Conservation (phyloP, 225 moss, liverwort and hornwort genomes). For the Pleurozium schreberi region DNA sequence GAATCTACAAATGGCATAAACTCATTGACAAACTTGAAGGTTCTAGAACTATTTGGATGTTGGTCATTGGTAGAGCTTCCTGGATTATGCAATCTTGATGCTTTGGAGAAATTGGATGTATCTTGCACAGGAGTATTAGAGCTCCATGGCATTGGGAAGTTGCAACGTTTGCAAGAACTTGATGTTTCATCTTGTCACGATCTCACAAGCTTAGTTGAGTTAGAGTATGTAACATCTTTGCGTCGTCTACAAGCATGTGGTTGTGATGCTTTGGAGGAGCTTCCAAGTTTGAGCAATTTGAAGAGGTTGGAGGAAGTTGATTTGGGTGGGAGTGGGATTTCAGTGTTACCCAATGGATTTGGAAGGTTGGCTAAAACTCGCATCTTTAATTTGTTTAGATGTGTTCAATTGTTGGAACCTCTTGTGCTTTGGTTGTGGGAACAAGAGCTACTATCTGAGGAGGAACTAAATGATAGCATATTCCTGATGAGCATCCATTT, state of each 20-base stretch:
- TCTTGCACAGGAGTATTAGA: rapidly evolving
- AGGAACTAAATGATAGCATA: neutral
- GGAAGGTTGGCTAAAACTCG: neutral
- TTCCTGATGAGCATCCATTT: rapidly evolving
- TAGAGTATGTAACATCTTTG: neutral
- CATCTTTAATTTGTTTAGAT: neutral
- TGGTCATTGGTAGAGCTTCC: neutral
- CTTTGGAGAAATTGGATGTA: neutral
- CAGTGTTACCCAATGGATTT: neutral
- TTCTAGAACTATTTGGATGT: rapidly evolving
- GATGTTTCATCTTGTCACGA: rapidly evolving
- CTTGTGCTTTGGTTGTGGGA: neutral
- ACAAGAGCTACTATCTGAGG: neutral
- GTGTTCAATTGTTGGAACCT: neutral
- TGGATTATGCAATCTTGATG: neutral
- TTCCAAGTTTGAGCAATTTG: neutral
- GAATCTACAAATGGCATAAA: neutral
- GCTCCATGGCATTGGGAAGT: neutral
- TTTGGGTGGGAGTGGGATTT: neutral
- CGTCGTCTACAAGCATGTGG: rapidly evolving
- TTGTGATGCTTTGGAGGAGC: rapidly evolving
- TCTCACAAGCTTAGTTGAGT: neutral
- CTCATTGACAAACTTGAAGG: neutral
- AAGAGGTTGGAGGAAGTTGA: neutral
- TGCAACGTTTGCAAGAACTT: neutral